Conservation (phyloP, 768 basidiomycete species). For the Gymnopilus junonius region DNA sequence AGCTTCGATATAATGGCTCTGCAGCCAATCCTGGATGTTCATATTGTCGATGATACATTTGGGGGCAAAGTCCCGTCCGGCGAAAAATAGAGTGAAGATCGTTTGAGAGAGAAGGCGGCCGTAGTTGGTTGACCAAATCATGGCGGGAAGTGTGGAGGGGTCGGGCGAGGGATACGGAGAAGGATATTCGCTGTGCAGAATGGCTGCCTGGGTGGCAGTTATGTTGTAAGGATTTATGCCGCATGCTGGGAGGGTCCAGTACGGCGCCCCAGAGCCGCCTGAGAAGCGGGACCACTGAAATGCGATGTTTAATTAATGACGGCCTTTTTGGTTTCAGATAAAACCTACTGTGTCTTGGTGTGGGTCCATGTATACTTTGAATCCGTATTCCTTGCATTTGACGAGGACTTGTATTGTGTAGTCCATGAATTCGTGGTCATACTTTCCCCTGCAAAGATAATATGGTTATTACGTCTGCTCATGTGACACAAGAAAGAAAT, state of each 20-base stretch:
- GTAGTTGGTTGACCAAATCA: constrained; percentile 99
- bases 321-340: too few relatives aligned
- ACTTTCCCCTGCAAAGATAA: constrained; percentile 65
- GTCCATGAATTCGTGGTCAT: constrained; percentile 91
- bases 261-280: constrained; percentile 93
- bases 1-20: constrained; percentile 76
- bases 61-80: constrained; percentile 87
- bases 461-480: constrained; percentile 4
- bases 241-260: constrained; percentile 90
- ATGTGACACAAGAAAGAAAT: constrained; percentile 2
- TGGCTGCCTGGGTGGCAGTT: constrained; percentile 82
- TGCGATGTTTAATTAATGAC: too few relatives aligned
- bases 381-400: constrained; percentile 92
- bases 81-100: constrained; percentile 94
- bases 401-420: constrained; percentile 86
- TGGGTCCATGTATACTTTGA: constrained; percentile 91
- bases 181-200: constrained; percentile 91
- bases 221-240: constrained; percentile 88
- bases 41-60: constrained; percentile 88
- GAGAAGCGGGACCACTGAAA: constrained; percentile 92
- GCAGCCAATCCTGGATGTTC: constrained; percentile 91
- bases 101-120: constrained; percentile 87
- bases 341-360: constrained; percentile 93
- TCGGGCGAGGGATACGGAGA: constrained; percentile 52
- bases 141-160: constrained; percentile 81